phyloP scores from a whole-genome alignment of 2,329 filamentous ascomycete species.

The Bipolaris oryzae region DNA sequence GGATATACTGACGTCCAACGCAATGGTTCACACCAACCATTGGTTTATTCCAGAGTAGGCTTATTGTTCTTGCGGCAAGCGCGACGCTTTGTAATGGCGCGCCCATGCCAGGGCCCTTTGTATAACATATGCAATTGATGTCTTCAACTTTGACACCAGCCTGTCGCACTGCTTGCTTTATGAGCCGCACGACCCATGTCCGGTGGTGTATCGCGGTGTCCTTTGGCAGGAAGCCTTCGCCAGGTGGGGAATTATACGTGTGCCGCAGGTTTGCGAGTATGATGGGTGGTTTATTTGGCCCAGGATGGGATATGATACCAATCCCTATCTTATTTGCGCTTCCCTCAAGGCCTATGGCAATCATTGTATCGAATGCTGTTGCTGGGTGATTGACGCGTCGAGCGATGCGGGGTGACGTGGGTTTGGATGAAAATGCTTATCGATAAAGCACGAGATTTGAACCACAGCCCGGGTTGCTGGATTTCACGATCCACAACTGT shows the following conservation, averaged over 20 bases:
- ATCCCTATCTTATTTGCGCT: conserved; percentile 98
- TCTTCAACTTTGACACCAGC: conserved; percentile 63
- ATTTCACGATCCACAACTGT: too few species aligned
- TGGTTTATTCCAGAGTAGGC: conserved; percentile 84
- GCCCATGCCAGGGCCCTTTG: conserved; percentile 94
- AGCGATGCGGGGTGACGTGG: conserved; percentile 31
- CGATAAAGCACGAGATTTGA: conserved; percentile 17
- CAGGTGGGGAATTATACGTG: conserved; percentile 90
- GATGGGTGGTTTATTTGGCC: conserved; percentile 52
- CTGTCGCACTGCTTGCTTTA: conserved; percentile 76
- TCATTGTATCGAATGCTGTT: conserved; percentile 53
- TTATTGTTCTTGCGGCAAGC: conserved; percentile 79
- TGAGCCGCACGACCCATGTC: conserved; percentile 79
- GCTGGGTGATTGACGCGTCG: conserved; percentile 14
- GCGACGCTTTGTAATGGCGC: conserved; percentile 88
- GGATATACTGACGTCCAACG: conserved; percentile 69
- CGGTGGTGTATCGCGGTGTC: conserved; percentile 95
- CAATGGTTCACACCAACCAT: conserved; percentile 97
- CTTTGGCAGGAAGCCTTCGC: conserved; percentile 93
- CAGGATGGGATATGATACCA: conserved; percentile 82
- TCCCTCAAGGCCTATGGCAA: conserved; percentile 80
- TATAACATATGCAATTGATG: conserved; percentile 94
- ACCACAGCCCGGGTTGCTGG: not conserved
- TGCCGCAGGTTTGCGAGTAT: conserved; percentile 92
- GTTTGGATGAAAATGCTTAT: conserved; percentile 20